Evolutionary conservation across 2,329 filamentous ascomycete genomes (phyloP).

Genomic region (Verticillium albo-atrum): DNA sequence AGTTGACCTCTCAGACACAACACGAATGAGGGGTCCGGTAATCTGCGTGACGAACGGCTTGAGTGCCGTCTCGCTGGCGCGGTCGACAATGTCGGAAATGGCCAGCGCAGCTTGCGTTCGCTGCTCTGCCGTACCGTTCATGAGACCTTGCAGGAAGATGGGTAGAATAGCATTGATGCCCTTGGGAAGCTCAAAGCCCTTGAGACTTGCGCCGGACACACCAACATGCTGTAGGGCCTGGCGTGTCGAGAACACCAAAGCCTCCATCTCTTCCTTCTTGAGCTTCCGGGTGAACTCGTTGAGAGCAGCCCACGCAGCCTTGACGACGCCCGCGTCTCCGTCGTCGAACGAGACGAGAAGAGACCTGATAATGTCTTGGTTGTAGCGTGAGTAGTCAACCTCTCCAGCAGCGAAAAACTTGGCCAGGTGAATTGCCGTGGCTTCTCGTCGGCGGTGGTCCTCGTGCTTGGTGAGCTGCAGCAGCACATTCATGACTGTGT

Average conservation of each 20-base stretch:
- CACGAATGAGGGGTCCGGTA: conserved; percentile 93
- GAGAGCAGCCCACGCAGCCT: conserved; percentile 83
- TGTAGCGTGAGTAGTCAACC: conserved; percentile 91
- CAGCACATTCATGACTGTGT: conserved; percentile 92
- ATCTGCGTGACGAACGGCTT: conserved; percentile 97
- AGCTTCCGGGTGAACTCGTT: conserved; percentile 83
- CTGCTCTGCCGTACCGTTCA: conserved; percentile 93
- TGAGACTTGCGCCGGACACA: conserved; percentile 75
- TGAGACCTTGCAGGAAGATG: conserved; percentile 94
- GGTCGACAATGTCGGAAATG: conserved; percentile 93
- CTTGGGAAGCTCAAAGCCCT: conserved; percentile 89
- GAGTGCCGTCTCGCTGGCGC: conserved; percentile 79
- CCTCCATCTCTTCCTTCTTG: conserved; percentile 97
- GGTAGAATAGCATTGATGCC: conserved; percentile 94
- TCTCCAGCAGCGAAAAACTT: conserved; percentile 79
- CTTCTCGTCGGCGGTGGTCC: conserved; percentile 78
- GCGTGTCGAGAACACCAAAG: conserved; percentile 78
- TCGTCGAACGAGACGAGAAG: conserved; percentile 92
- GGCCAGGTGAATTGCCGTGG: conserved; percentile 73
- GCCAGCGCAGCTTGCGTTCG: conserved; percentile 86
- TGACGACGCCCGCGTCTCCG: conserved; percentile 75
- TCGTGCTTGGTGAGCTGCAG: conserved; percentile 85
- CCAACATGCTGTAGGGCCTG: conserved; percentile 86
- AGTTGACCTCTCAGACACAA: conserved; percentile 91
- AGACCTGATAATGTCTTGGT: conserved; percentile 89